Percentiles rank a stretch among this genome's conserved stretches.
These are phyloP conservation scores for Leucoagaricus sp. DNA, from an alignment of 1,284 basidiomycete species.

Conservation along the genomic window DNA sequence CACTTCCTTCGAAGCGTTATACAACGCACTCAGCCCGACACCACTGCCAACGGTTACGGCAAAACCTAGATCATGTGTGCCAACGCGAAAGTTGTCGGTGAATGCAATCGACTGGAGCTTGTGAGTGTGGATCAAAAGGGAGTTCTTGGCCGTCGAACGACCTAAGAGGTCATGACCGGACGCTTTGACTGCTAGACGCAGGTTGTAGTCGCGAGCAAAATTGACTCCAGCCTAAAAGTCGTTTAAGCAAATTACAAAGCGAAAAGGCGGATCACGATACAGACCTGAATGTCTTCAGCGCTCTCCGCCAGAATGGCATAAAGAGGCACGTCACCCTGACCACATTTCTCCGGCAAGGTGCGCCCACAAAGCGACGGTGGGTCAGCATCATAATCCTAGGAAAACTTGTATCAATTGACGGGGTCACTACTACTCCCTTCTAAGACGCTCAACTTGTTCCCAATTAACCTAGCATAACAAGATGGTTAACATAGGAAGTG, in stretches of 20 bases:
- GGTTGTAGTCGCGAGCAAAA: constrained; percentile 34
- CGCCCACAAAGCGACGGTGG: constrained; percentile 4
- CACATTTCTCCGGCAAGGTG: constrained; percentile 1
- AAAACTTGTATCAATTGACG: too few relatives aligned
- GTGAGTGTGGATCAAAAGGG: constrained; percentile 38
- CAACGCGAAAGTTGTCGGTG: constrained; percentile 24
- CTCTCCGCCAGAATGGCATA: constrained; percentile 19
- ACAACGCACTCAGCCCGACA: constrained; percentile 43
- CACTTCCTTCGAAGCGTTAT: constrained; percentile 31
- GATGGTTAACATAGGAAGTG: too few relatives aligned
- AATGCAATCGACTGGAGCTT: constrained; percentile 36
- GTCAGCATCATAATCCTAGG: neutral
- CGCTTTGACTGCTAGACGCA: constrained; percentile 42
- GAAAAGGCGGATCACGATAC: neutral
- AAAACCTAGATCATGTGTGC: constrained; percentile 15
- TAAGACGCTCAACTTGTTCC: neutral
- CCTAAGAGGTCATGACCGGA: constrained; percentile 37
- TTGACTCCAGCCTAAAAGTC: constrained; percentile 24
- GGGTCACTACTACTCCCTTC: too few relatives aligned
- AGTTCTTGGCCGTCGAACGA: constrained; percentile 30
- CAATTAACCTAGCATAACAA: neutral
- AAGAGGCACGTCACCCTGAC: constrained; percentile 21
- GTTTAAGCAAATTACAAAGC: neutral
- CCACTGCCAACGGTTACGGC: constrained; percentile 40
- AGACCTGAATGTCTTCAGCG: constrained; percentile 31